These are phyloP conservation scores for Bolboschoenoplectus hybrid DNA, from an alignment of 202 grass and related monocot species.

Conservation along the genomic window DNA sequence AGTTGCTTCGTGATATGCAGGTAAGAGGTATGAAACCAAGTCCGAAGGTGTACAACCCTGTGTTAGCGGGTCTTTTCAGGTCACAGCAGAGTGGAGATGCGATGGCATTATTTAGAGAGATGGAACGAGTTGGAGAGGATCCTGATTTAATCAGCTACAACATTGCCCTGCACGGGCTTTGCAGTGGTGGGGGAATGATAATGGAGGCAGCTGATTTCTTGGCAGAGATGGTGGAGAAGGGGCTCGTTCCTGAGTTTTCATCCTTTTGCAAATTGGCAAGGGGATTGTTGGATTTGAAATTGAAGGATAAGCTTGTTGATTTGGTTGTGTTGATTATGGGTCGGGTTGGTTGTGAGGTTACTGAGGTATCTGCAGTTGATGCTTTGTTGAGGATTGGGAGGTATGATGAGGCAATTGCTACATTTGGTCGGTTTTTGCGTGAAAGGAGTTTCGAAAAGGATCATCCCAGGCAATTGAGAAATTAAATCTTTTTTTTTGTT, in stretches of 20 bases:
- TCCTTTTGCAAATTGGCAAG: conserved; percentile 71
- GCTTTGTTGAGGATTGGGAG: conserved; percentile 70
- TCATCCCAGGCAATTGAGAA: neutral
- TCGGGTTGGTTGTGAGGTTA: conserved; percentile 51
- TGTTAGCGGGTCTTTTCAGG: conserved; percentile 71
- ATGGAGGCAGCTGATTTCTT: conserved; percentile 44
- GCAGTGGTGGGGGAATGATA: conserved; percentile 55
- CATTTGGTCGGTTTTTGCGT: conserved; percentile 55
- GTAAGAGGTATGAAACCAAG: conserved; percentile 67
- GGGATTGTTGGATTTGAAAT: conserved; percentile 67
- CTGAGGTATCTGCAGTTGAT: conserved; percentile 63
- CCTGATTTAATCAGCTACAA: conserved; percentile 68
- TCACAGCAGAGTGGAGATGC: conserved; percentile 53
- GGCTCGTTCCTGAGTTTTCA: conserved; percentile 66
- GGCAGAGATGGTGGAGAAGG: conserved; percentile 67
- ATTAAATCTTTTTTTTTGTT: neutral
- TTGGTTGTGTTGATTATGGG: conserved; percentile 61
- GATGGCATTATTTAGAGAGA: conserved; percentile 74
- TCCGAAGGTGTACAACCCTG: conserved; percentile 76
- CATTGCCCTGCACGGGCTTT: conserved; percentile 67
- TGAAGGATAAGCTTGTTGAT: conserved; percentile 67
- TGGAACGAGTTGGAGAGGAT: conserved; percentile 57
- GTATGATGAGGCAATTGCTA: conserved; percentile 72
- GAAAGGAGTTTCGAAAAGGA: conserved; percentile 39
- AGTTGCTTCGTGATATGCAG: conserved; percentile 65